phyloP scores from a whole-genome alignment of 2,329 filamentous ascomycete genomes.

The Emmonsiellopsis sp. region DNA sequence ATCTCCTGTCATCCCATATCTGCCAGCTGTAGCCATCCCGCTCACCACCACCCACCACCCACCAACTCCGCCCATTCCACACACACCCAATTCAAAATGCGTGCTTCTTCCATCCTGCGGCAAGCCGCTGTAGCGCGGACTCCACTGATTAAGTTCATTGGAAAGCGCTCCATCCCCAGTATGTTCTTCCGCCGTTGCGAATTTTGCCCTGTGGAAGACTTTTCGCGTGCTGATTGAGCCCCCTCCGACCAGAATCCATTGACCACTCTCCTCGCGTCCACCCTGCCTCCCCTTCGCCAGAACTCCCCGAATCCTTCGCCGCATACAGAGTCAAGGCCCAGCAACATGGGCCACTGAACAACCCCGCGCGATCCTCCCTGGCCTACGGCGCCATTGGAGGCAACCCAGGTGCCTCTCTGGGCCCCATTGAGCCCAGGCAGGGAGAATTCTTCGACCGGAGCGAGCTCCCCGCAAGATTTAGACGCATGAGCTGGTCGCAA shows the following conservation, averaged over 20 bases:
- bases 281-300: slow-evolving; percentile 47
- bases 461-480: slow-evolving; percentile 79
- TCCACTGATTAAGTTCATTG: slow-evolving; percentile 43
- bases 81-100: slow-evolving; percentile 26
- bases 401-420: slow-evolving; percentile 59
- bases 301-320: slow-evolving; percentile 54
- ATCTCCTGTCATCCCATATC: not conserved
- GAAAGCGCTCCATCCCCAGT: slow-evolving; percentile 39
- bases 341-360: slow-evolving; percentile 53
- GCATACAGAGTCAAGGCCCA: slow-evolving; percentile 54
- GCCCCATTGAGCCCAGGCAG: slow-evolving; percentile 58
- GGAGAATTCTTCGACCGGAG: slow-evolving; percentile 82
- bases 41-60: slow-evolving; percentile 1
- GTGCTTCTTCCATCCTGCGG: slow-evolving; percentile 32
- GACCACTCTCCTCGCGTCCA: slow-evolving; percentile 51
- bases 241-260: slow-evolving; percentile 26
- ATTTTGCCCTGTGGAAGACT: not conserved
- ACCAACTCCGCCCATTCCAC: slow-evolving; percentile 9
- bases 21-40: not conserved
- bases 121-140: slow-evolving; percentile 30
- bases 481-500: slow-evolving; percentile 60
- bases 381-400: slow-evolving; percentile 45
- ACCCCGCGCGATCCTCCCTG: slow-evolving; percentile 23
- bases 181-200: slow-evolving; percentile 14
- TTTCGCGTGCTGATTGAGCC: not conserved